Evolutionary conservation across 345 rosid species (phyloP).

Genomic region (Eucalyptus cladocalyx): DNA sequence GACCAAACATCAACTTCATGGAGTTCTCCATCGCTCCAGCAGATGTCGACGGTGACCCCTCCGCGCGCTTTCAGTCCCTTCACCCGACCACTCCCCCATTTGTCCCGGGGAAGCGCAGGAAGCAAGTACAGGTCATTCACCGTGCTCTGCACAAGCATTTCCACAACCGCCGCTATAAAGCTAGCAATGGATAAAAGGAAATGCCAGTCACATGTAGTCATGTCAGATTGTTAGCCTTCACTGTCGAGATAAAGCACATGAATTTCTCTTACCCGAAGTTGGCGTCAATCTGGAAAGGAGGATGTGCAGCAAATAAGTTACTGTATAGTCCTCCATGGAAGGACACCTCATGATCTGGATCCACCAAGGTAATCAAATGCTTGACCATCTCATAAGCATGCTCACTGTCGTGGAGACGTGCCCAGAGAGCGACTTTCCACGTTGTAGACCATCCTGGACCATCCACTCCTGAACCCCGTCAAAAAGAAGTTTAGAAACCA

Average conservation of each 20-base stretch:
- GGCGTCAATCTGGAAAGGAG: constrained; percentile 98
- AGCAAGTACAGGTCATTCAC: constrained; percentile 56
- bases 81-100: constrained; percentile 66
- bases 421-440: constrained; percentile 92
- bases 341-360: constrained; percentile 48
- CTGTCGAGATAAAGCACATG: background rate
- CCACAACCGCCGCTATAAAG: constrained; percentile 65
- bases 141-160: constrained; percentile 88
- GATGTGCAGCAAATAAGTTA: constrained; percentile 89
- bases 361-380: constrained; percentile 61
- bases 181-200: constrained; percentile 9
- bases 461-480: constrained; percentile 50
- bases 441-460: constrained; percentile 97
- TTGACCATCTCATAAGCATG: constrained; percentile 69
- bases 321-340: constrained; percentile 79
- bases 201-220: background rate
- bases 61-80: constrained; percentile 83
- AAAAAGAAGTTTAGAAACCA: background rate
- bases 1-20: constrained; percentile 49
- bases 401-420: constrained; percentile 62
- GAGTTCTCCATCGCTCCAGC: constrained; percentile 75
- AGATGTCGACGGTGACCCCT: constrained; percentile 46
- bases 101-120: constrained; percentile 71
- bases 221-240: background rate
- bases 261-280: constrained; percentile 66